Evolutionary conservation across 257 asterid species (phyloP).

Genomic region (Scutellaria galericulata): DNA sequence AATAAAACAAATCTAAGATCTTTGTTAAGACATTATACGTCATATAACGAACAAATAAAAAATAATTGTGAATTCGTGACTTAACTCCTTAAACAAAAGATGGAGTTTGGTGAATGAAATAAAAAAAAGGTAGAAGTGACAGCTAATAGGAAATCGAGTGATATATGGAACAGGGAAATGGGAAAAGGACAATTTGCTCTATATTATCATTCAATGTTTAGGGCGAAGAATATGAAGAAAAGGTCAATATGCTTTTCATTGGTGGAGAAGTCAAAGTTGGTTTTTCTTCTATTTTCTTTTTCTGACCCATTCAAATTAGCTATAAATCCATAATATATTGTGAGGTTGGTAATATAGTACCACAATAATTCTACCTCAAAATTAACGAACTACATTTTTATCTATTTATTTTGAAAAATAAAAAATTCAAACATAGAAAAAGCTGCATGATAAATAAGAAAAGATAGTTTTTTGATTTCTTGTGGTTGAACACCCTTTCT

Average conservation of each 20-base stretch:
- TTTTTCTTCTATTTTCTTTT: not conserved
- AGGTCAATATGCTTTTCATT: slow-evolving; percentile 15
- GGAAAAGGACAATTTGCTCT: not conserved
- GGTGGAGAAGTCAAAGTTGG: slow-evolving; percentile 4
- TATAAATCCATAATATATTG: slow-evolving; percentile 16
- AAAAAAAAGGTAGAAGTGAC: not conserved
- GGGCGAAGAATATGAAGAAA: slow-evolving; percentile 16
- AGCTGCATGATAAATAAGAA: no score
- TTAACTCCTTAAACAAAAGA: not conserved
- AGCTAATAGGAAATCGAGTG: not conserved
- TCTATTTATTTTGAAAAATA: no score
- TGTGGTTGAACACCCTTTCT: no score
- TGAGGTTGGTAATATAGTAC: not conserved
- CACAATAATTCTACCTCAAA: not conserved
- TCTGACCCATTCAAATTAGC: slow-evolving; percentile 18
- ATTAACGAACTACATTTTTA: not conserved
- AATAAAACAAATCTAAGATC: no score
- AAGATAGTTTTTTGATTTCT: no score
- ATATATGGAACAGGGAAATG: not conserved
- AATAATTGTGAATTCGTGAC: not conserved
- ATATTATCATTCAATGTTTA: not conserved
- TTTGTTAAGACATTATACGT: no score
- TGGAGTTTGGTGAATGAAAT: not conserved
- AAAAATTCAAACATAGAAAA: no score
- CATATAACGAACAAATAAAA: no score